Conservation (phyloP, 495 filamentous ascomycete species). For the Talaromyces proteolyticus region DNA sequence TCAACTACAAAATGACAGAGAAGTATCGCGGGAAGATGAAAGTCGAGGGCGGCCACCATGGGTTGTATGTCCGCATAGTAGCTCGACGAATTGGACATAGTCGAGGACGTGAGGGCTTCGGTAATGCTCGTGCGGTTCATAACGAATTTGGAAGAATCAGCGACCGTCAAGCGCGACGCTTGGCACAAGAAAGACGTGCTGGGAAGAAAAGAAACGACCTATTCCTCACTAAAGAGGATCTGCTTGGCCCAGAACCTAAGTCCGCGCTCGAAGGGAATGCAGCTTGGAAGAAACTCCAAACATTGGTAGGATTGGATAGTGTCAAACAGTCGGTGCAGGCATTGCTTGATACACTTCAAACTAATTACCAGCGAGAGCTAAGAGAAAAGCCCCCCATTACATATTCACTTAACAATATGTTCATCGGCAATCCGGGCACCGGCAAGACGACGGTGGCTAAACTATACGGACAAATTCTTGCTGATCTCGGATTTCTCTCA, state of each 20-base stretch:
- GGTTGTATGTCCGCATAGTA: slow-evolving; percentile 62
- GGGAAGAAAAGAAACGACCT: slow-evolving; percentile 37
- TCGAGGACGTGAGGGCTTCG: slow-evolving; percentile 63
- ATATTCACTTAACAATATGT: slow-evolving; percentile 63
- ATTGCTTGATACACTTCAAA: slow-evolving; percentile 52
- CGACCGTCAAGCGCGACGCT: slow-evolving; percentile 51
- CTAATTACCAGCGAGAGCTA: slow-evolving; percentile 59
- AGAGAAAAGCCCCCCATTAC: slow-evolving; percentile 49
- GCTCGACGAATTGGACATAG: slow-evolving; percentile 53
- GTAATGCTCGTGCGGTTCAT: slow-evolving; percentile 64
- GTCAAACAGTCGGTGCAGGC: slow-evolving; percentile 58
- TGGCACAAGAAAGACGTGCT: slow-evolving; percentile 33
- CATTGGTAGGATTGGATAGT: slow-evolving; percentile 50
- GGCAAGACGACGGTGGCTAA: slow-evolving; percentile 76
- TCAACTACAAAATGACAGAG: slow-evolving; percentile 38
- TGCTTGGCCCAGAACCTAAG: slow-evolving; percentile 62
- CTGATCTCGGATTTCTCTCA: slow-evolving; percentile 51
- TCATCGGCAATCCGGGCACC: slow-evolving; percentile 65
- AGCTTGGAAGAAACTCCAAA: slow-evolving; percentile 56
- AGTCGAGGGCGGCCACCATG: slow-evolving; percentile 51
- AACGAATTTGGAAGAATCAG: slow-evolving; percentile 50
- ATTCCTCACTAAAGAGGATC: slow-evolving; percentile 50
- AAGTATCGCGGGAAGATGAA: slow-evolving; percentile 50
- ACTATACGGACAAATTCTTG: slow-evolving; percentile 62
- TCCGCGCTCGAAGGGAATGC: slow-evolving; percentile 37